Base-by-base conservation (phyloP, 2,329 filamentous ascomycete genomes). In the Colletotrichum tanaceti region DNA sequence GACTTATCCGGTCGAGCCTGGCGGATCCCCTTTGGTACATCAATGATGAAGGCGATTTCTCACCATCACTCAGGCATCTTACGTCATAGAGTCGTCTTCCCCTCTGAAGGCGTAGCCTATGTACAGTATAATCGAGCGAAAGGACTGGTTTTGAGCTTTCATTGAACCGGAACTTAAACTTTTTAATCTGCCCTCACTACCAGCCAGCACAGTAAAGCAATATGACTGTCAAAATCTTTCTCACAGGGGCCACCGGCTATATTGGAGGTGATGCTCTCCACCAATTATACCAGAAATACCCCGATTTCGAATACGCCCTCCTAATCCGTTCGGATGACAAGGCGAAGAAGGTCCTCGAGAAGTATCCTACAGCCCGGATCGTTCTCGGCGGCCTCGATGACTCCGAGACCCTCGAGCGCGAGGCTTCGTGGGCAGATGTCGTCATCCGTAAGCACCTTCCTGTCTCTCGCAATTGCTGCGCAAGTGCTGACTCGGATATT, bases 381-480 rank as follows among this genome's bases (percentile, higher is more conserved):
- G 76, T 80, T 0, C 49, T 78, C 0, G 79, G 79, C 10, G 71
- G 73, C 0, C 71, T 81, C 5, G 79, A 80, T 50, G 74, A 79
- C 20, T 73, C 72, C 1, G 68, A 74, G 0, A 62, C 77, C 16
- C 69, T 81, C 16, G 68, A 74, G 35, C 63, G 73, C 14, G 76
- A 78, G 13, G 76, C 73, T 6, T 70, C 75, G 1, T 73, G 74
- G 24, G 78, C 78, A 1, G 79, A 80, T 58, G 75, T 81, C 2
- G 75, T 81, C 1, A 64, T 81, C 47, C 77, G 79, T 80, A 49
- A 46, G 69, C 62, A 4, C 16, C 2, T 38, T 22, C 2, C 14
- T 16, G 9, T 11, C 16, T 13, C 22, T 14, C 7, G 11, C 4
- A 4, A 13, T 3, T 1, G 5, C 39, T 16, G 18, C 18, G 9